These are phyloP conservation scores for Phyllosticta paracitricarpa DNA, from an alignment of 2,329 filamentous ascomycete species.

Conservation along the genomic window DNA sequence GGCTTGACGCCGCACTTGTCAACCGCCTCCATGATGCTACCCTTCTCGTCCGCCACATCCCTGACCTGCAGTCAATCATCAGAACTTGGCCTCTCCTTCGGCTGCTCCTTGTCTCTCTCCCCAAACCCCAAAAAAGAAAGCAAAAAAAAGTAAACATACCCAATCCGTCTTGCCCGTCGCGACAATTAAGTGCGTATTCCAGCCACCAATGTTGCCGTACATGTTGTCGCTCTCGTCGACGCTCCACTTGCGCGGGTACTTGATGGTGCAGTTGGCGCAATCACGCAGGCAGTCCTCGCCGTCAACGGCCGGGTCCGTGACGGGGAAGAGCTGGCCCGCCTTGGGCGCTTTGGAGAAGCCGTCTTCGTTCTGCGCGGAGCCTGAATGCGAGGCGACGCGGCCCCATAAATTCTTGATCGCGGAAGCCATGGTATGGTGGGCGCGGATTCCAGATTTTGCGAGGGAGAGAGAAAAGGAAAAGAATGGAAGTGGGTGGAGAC, in stretches of 20 bases:
- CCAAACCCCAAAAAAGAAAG: too few species aligned
- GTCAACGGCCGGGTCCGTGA: constrained; percentile 65
- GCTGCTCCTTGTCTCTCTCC: constrained; percentile 47
- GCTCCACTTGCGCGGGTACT: constrained; percentile 63
- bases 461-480: constrained; percentile 10
- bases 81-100: constrained; percentile 11
- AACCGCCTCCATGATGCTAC: constrained; percentile 46
- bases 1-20: constrained; percentile 46
- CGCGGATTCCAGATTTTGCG: not conserved
- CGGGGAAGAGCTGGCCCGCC: constrained; percentile 56
- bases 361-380: constrained; percentile 10
- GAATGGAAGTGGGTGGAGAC: not conserved
- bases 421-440: constrained; percentile 28
- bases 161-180: constrained; percentile 96
- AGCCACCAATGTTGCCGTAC: constrained; percentile 78
- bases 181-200: constrained; percentile 81
- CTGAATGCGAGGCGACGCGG: not conserved
- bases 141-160: constrained; percentile 45
- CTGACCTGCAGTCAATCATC: constrained; percentile 12
- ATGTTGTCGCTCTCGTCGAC: constrained; percentile 70
- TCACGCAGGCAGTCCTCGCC: constrained; percentile 85
- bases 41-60: constrained; percentile 60
- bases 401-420: constrained; percentile 26
- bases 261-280: constrained; percentile 69
- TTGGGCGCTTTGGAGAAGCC: constrained; percentile 19